A percentile compares a stretch with the other conserved stretches of the same genome.
These are phyloP conservation scores for Microthyrium microscopicum DNA, from an alignment of 2,329 filamentous ascomycete species.

Conservation along the genomic window DNA sequence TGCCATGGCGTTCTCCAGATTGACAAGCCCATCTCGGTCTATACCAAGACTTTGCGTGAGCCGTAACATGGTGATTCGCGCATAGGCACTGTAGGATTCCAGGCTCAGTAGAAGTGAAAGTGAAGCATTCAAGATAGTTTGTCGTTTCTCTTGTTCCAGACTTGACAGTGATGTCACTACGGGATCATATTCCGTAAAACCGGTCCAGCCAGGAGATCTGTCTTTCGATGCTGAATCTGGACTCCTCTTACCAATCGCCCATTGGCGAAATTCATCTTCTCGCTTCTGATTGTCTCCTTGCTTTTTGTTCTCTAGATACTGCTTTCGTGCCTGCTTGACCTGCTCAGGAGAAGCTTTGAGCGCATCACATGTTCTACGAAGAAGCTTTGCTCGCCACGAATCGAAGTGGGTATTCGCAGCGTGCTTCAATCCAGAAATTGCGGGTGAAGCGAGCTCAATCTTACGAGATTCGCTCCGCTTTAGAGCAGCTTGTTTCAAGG, in stretches of 20 bases:
- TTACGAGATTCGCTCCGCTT: background rate
- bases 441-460: background rate
- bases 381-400: constrained; percentile 1
- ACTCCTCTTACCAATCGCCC: background rate
- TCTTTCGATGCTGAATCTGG: background rate
- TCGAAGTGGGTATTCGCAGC: constrained; percentile 2
- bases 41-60: constrained; percentile 19
- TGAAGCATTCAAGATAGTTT: constrained; percentile 52
- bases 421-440: background rate
- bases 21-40: constrained; percentile 15
- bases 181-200: background rate
- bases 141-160: constrained; percentile 2
- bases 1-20: constrained; percentile 12
- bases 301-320: background rate
- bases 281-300: background rate
- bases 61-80: constrained; percentile 18
- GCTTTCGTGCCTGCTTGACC: constrained; percentile 1
- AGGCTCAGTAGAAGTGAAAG: constrained; percentile 22
- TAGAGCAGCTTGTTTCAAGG: background rate
- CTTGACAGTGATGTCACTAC: constrained; percentile 1
- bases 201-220: background rate
- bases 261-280: background rate
- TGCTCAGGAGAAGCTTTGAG: background rate
- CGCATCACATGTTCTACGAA: constrained; percentile 1
- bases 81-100: constrained; percentile 22